These are phyloP conservation scores for Mrakia gelida DNA, from an alignment of 768 basidiomycete genomes.

Conservation along the genomic window DNA sequence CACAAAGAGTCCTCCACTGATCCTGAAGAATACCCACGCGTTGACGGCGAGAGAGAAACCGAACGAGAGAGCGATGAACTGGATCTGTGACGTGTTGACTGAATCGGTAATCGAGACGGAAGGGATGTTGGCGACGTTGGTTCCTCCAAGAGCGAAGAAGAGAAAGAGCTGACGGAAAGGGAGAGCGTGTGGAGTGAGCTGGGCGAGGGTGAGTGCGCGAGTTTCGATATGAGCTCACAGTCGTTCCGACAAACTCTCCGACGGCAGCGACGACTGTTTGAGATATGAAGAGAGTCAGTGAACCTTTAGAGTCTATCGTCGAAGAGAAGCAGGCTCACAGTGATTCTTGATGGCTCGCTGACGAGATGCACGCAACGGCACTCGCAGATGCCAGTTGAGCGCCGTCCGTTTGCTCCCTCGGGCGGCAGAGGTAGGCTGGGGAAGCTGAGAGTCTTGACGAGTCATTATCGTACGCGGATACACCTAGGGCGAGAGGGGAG, in stretches of 20 bases:
- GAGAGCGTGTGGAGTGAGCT: too few species aligned
- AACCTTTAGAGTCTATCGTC: too few species aligned
- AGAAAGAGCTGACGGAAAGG: constrained; percentile 11
- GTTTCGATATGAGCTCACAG: neutral
- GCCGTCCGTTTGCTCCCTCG: too few species aligned
- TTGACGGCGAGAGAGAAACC: constrained; percentile 22
- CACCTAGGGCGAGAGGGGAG: too few species aligned
- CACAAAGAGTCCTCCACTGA: constrained; percentile 29
- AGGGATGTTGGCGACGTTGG: constrained; percentile 31
- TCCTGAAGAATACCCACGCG: constrained; percentile 23
- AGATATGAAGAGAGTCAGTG: neutral
- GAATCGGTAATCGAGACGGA: constrained; percentile 15
- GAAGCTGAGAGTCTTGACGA: too few species aligned
- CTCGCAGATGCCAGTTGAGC: neutral
- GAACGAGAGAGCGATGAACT: constrained; percentile 30
- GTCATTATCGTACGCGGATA: too few species aligned
- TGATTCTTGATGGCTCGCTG: constrained; percentile 21
- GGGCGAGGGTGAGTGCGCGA: too few species aligned
- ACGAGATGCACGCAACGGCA: neutral
- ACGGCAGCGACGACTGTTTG: constrained; percentile 20
- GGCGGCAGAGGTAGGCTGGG: too few species aligned
- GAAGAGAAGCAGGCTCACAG: neutral
- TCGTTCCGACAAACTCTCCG: constrained; percentile 30
- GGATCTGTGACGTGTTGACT: constrained; percentile 29
- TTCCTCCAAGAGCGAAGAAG: constrained; percentile 28